Percentiles rank a stretch among this genome's conserved stretches.
Conservation (phyloP, 306 rosid genomes). For the Vicia faba region DNA sequence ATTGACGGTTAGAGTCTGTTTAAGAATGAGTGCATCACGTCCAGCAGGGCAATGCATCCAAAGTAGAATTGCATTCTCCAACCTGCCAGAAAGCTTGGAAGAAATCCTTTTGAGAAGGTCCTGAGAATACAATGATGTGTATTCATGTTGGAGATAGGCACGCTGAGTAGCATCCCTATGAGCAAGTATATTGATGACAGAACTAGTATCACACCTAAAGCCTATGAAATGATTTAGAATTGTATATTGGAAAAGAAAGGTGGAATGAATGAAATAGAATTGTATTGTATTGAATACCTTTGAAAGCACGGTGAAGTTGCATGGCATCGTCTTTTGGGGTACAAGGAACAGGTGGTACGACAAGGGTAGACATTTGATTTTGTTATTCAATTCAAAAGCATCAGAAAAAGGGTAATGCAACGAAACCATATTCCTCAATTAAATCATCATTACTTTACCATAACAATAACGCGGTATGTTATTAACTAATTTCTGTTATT, state of each 20-base stretch:
- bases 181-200: slow-evolving; percentile 68
- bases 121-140: slow-evolving; percentile 50
- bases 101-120: slow-evolving; percentile 71
- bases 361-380: slow-evolving; percentile 45
- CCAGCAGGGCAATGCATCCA: slow-evolving; percentile 82
- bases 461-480: too few relatives aligned
- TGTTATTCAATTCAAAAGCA: neutral
- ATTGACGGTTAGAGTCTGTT: slow-evolving; percentile 40
- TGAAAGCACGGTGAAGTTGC: slow-evolving; percentile 75
- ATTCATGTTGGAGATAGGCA: slow-evolving; percentile 71
- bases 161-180: slow-evolving; percentile 77
- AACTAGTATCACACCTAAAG: slow-evolving; percentile 70
- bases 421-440: too few relatives aligned
- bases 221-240: slow-evolving; percentile 39
- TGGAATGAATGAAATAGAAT: too few relatives aligned
- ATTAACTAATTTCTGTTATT: too few relatives aligned
- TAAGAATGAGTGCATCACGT: slow-evolving; percentile 65
- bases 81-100: slow-evolving; percentile 66
- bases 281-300: slow-evolving; percentile 31
- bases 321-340: slow-evolving; percentile 72
- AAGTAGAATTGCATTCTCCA: slow-evolving; percentile 70
- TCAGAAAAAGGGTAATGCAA: too few relatives aligned
- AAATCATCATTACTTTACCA: too few relatives aligned
- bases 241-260: too few relatives aligned
- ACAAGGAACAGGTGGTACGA: slow-evolving; percentile 56